Base-by-base conservation (phyloP, 768 basidiomycete species). In the Rhodotorula toruloides region DNA sequence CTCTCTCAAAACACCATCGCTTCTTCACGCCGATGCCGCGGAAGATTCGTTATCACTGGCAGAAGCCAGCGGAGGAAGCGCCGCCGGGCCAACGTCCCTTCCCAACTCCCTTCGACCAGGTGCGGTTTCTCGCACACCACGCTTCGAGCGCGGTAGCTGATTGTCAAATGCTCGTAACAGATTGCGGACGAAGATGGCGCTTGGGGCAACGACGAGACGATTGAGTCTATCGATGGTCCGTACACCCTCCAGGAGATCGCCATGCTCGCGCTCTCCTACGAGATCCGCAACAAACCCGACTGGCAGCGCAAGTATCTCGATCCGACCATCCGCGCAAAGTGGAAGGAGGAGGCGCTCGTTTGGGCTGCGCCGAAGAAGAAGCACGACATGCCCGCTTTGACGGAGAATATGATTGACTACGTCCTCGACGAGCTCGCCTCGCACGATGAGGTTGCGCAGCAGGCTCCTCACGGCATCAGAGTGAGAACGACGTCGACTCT, bases 321-420 rank as follows among this genome's bases (percentile, higher is more conserved):
- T 21, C 27, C 27, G 8, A 39, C 10, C 5, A 59, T 59, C 22
- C 36, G 58, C 14, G 58, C n/a, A 9, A 59, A 59, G 27, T 59
- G 58, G 58, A 50, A 32, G 22, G 29, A 7, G 22, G 58, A 59
- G 31, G 58, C 49, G 48, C 27, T 50, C 22, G 48, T 2, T 22
- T 34, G 47, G 32, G 10, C 4, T 11, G 13, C 14, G 4, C n/a
- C n/a, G 22, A 19, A 25, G 44, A 44, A 46, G 9, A 22, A 47
- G 3, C 21, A 10, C 13, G 21, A 14, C 31, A 19, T 3, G 48
- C 14, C 48, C 27, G 19, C 31, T 10, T 14, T 52, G 48, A 50
- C 58, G 29, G 58, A 59, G 39, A 39, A n/a, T 34, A 59, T 59
- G 58, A 22, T 59, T 7, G 58, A 59, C 4, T 59, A 50, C 29